These are phyloP conservation scores for Penicillium sumatraense DNA, from an alignment of 2,329 filamentous ascomycete species.

Conservation along the genomic window DNA sequence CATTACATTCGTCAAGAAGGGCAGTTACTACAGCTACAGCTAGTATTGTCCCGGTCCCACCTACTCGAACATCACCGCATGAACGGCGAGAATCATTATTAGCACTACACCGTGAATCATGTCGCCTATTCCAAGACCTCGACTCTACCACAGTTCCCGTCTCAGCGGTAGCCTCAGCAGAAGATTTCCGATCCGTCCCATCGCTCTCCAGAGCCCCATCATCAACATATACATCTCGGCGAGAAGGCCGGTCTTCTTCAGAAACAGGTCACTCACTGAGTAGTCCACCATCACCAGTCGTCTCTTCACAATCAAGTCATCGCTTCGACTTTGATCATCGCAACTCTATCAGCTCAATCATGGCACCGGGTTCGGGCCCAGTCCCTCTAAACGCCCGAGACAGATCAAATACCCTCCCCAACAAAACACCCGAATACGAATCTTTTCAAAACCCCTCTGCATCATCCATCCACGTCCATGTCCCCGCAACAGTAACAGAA, in stretches of 20 bases:
- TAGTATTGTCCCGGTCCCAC: slow-evolving; percentile 31
- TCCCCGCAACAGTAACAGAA: slow-evolving; percentile 48
- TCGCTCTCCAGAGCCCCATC: slow-evolving; percentile 13
- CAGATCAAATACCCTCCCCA: slow-evolving; percentile 24
- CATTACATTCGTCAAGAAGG: slow-evolving; percentile 34
- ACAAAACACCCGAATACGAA: slow-evolving; percentile 8
- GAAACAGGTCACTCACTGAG: slow-evolving; percentile 21
- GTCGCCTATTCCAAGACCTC: slow-evolving; percentile 43
- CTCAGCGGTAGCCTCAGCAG: too few species aligned
- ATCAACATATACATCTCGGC: slow-evolving; percentile 10
- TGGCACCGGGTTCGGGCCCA: too few species aligned
- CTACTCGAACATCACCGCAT: slow-evolving; percentile 22
- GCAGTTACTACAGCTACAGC: slow-evolving; percentile 25
- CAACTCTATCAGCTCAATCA: slow-evolving; percentile 14
- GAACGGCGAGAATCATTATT: slow-evolving; percentile 41
- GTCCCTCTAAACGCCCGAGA: slow-evolving; percentile 10
- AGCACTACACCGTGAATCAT: slow-evolving; percentile 46
- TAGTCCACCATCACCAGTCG: slow-evolving; percentile 25
- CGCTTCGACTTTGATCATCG: slow-evolving; percentile 17
- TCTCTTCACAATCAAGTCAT: slow-evolving; percentile 19
- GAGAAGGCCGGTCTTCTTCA: slow-evolving; percentile 15
- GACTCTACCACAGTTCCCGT: slow-evolving; percentile 3
- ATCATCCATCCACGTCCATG: slow-evolving; percentile 27
- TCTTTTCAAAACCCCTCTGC: slow-evolving; percentile 25
- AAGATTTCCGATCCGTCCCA: slow-evolving; percentile 5